Base-by-base conservation (phyloP, 352 stramenopile species). In the Phytophthora megakarya region DNA sequence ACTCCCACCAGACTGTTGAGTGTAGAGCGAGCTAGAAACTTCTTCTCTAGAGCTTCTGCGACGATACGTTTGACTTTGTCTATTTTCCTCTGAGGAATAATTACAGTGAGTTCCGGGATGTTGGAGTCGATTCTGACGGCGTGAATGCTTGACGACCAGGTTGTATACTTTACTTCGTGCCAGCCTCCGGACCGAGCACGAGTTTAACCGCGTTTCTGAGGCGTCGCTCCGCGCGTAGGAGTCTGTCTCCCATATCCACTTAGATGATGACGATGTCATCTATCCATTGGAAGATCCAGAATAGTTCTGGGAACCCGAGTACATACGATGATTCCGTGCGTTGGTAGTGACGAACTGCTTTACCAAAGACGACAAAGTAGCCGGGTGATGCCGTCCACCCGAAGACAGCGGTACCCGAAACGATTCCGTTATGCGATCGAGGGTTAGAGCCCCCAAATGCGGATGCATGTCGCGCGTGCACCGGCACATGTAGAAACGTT, bases 321-420 rank as follows among this genome's bases (percentile, higher is more conserved):
- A 60, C 39, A 6, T 25, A n/a, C 5, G 39, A 60, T 0, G n/a
- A 1, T 3, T 19, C 39, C 5, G 51, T 33, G 8, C 51, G n/a
- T 26, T 33, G 25, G 25, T 33, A 60, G 28, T 49, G 51, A 1
- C 26, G 15, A 3, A 22, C 23, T 5, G 51, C 39, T 22, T 60
- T 60, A 5, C 26, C 51, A 10, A 60, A 22, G 0, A 42, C 26
- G 15, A 25, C 23, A 12, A 60, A 49, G 39, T 32, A 60, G 1
- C 51, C 43, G 0, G 54, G 33, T 0, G 54, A 63, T 12, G 54
- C 26, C 22, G 50, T 59, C 50, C 50, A 59, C 1, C 50, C 38
- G 11, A 59, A 59, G 0, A 59, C 50, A 11, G 37, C 50, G 23
- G 42, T 59, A 12, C 50, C 50, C 1, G 50, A 58, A 2, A 58